Base-by-base conservation (phyloP, 2,329 filamentous ascomycete genomes). In the Monascus ruber region DNA sequence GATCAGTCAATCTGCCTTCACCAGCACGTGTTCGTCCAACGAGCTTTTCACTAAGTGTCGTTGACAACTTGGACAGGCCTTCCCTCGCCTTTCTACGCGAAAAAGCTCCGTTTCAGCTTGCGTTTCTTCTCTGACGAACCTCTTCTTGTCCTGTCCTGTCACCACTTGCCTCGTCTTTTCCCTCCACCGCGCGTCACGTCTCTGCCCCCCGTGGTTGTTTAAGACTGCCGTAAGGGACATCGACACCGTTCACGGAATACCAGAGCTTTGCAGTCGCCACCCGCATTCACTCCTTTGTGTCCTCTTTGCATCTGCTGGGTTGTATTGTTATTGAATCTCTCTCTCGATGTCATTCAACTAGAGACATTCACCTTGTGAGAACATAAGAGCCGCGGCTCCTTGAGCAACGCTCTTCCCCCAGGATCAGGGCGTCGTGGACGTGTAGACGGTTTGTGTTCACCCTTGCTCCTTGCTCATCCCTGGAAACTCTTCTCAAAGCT, bases 41-140 rank as follows among this genome's bases (percentile, higher is more conserved):
- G 66, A 69, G 64, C 66, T 69, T 69, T 69, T 69, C 62, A 68
- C 64, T 69, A 69, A 69, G 66, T 64, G 59, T 69, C 66, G 56
- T 50, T 49, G 42, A 50, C 36, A 44, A 51, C 43, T 58, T 47
- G 47, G 42, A 44, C 41, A 43, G 49, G 45, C 47, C 43, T 41
- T 51, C 46, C 35, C 48, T 45, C 47, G 52, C 41, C 44, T 45
- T 47, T 51, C 40, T 45, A 49, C 50, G 47, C 47, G 53, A 51
- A 55, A 48, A 33, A 42, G 36, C 43, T 47, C 5, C n/a, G 11
- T 42, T 37, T 40, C 39, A 33, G 11, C 28, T 43, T 29, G 28
- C 9, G 24, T 31, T 6, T 10, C 7, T 10, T 31, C 24, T 7
- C 8, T 31, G 10, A 31, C 28, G 36, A 33, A 39, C 49, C 50